Percentiles rank a stretch among this genome's conserved stretches.
Conservation (phyloP, 139 green algal species). For the Chlamydomonas incerta region DNA sequence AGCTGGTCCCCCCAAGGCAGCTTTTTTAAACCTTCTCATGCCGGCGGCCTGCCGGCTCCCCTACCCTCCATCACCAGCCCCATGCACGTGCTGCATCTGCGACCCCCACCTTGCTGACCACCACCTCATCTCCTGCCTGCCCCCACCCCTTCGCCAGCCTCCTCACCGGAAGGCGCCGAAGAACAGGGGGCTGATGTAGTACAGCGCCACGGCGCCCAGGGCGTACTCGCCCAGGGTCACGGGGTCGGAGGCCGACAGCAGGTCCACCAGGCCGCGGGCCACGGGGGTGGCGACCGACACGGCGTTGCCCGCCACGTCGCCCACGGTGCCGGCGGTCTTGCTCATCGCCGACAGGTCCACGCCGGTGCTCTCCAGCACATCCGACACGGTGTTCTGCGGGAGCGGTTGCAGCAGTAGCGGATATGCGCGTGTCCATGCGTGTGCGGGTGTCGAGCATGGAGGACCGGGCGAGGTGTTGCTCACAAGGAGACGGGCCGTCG, state of each 20-base stretch:
- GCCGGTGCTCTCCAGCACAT: slow-evolving; percentile 48
- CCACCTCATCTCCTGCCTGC: neutral
- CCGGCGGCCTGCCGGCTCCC: no score
- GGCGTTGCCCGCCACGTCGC: slow-evolving; percentile 52
- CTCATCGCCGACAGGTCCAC: slow-evolving; percentile 54
- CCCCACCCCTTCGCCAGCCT: neutral
- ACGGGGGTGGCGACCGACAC: slow-evolving; percentile 64
- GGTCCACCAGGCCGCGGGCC: slow-evolving; percentile 21
- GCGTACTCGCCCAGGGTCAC: slow-evolving; percentile 77
- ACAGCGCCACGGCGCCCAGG: slow-evolving; percentile 51
- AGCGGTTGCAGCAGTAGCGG: no score
- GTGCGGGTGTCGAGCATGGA: no score
- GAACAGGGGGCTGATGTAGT: slow-evolving; percentile 53
- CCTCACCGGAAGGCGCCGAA: slow-evolving; percentile 49
- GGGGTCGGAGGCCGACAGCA: slow-evolving; percentile 69
- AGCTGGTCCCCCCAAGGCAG: no score
- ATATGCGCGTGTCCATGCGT: no score
- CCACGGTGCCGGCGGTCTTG: slow-evolving; percentile 42
- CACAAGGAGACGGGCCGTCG: no score
- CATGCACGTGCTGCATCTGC: no score
- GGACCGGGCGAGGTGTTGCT: no score
- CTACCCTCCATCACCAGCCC: no score
- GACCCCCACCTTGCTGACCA: neutral
- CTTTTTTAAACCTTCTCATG: no score
- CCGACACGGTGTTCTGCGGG: slow-evolving; percentile 21